Conservation (phyloP, 2,329 filamentous ascomycete species). For the Blastomyces gilchristii region DNA sequence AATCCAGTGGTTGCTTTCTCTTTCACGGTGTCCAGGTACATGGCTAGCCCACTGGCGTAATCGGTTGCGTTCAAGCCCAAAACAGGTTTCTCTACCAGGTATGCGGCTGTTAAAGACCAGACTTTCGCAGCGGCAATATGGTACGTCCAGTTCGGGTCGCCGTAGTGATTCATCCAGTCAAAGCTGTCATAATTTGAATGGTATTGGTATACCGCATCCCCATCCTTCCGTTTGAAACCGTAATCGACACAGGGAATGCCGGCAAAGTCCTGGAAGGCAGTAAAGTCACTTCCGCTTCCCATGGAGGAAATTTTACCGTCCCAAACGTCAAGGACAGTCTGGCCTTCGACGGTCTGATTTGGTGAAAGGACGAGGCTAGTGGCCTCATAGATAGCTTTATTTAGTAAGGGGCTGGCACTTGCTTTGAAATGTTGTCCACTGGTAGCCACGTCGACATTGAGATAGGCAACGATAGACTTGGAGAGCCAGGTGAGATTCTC, state of each 20-base stretch:
- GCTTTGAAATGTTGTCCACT: slow-evolving; percentile 54
- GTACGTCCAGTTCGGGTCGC: slow-evolving; percentile 54
- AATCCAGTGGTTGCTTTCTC: slow-evolving; percentile 19
- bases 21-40: slow-evolving; percentile 32
- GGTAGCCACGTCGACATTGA: slow-evolving; percentile 74
- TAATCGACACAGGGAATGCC: slow-evolving; percentile 58
- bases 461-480: slow-evolving; percentile 62
- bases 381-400: slow-evolving; percentile 60
- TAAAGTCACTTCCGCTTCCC: slow-evolving; percentile 65
- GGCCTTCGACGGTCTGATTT: slow-evolving; percentile 60
- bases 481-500: slow-evolving; percentile 75
- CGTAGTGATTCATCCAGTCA: slow-evolving; percentile 71
- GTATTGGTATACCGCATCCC: slow-evolving; percentile 57
- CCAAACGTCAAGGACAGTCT: slow-evolving; percentile 62
- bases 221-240: slow-evolving; percentile 41
- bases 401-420: slow-evolving; percentile 63
- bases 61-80: slow-evolving; percentile 55
- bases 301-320: slow-evolving; percentile 52
- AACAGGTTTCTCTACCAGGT: slow-evolving; percentile 52
- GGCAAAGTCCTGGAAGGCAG: slow-evolving; percentile 62
- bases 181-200: slow-evolving; percentile 78
- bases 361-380: slow-evolving; percentile 55
- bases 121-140: slow-evolving; percentile 56
- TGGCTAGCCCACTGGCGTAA: slow-evolving; percentile 49
- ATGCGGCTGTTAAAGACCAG: slow-evolving; percentile 51